Conservation (phyloP, 176 grass and related monocot genomes). For the Typha latifolia region DNA sequence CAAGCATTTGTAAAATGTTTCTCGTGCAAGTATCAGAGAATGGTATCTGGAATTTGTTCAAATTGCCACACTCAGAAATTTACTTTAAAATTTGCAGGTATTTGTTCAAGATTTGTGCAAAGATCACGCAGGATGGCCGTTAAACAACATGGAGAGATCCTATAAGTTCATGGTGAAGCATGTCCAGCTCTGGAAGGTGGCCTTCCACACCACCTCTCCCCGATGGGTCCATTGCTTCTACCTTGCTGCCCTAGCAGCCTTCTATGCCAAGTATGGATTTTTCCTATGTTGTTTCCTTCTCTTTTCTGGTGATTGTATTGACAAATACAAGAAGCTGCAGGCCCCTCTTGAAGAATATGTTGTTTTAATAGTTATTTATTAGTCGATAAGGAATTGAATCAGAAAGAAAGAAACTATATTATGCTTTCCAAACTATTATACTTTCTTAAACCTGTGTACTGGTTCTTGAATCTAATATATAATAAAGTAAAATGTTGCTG, state of each 20-base stretch:
- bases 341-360: neutral
- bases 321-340: no score
- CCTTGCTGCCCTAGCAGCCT: slow-evolving; percentile 70
- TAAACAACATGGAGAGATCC: slow-evolving; percentile 94
- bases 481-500: no score
- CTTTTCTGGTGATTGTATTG: no score
- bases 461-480: no score
- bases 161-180: slow-evolving; percentile 99
- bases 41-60: neutral
- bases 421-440: no score
- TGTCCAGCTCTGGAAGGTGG: slow-evolving; percentile 98
- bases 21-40: no score
- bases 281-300: neutral
- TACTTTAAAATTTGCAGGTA: slow-evolving; percentile 34
- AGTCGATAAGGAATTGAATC: no score
- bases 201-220: slow-evolving; percentile 87
- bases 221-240: slow-evolving; percentile 88
- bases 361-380: no score
- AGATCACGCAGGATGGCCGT: slow-evolving; percentile 89
- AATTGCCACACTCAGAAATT: neutral
- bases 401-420: no score
- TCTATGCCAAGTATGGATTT: slow-evolving; percentile 83
- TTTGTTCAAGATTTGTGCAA: slow-evolving; percentile 96
- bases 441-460: no score
- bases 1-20: no score